Percentiles rank a stretch among this genome's conserved stretches.
These are phyloP conservation scores for Nakazawaea populi DNA, from an alignment of 805 yeast genomes.

Conservation along the genomic window DNA sequence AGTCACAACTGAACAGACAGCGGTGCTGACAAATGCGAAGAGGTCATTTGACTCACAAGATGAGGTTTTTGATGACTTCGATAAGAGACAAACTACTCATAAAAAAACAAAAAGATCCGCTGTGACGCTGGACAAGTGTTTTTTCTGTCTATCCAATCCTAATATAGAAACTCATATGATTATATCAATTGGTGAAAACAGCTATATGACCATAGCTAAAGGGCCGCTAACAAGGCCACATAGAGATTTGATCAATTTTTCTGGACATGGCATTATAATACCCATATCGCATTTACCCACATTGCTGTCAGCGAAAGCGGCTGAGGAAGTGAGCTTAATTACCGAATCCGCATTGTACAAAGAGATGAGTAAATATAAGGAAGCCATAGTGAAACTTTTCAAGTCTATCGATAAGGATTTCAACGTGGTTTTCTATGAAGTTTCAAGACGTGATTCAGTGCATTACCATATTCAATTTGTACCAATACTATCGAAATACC, in stretches of 20 bases:
- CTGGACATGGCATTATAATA: slow-evolving; percentile 79
- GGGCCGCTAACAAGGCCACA: slow-evolving; percentile 70
- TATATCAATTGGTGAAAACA: slow-evolving; percentile 59
- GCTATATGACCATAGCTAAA: slow-evolving; percentile 74
- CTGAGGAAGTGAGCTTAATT: slow-evolving; percentile 18
- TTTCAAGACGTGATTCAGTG: slow-evolving; percentile 55
- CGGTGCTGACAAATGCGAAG: slow-evolving; percentile 5
- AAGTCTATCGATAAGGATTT: slow-evolving; percentile 28
- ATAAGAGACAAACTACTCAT: background rate
- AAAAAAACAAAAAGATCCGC: slow-evolving; percentile 24
- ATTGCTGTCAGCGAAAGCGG: slow-evolving; percentile 19
- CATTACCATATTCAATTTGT: slow-evolving; percentile 77
- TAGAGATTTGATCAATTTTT: slow-evolving; percentile 41
- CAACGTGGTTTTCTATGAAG: slow-evolving; percentile 62
- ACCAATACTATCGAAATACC: slow-evolving; percentile 50
- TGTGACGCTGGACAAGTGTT: slow-evolving; percentile 61
- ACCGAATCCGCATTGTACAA: slow-evolving; percentile 27
- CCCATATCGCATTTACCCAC: slow-evolving; percentile 71
- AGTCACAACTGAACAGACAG: background rate
- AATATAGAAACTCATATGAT: slow-evolving; percentile 75
- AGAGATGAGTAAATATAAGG: slow-evolving; percentile 45
- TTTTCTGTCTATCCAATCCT: slow-evolving; percentile 80
- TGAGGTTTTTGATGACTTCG: slow-evolving; percentile 7
- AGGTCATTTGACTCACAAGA: slow-evolving; percentile 7
- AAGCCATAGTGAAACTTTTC: slow-evolving; percentile 45